Evolutionary conservation across 768 basidiomycete genomes (phyloP).

Genomic region (Tylopilus balloui): DNA sequence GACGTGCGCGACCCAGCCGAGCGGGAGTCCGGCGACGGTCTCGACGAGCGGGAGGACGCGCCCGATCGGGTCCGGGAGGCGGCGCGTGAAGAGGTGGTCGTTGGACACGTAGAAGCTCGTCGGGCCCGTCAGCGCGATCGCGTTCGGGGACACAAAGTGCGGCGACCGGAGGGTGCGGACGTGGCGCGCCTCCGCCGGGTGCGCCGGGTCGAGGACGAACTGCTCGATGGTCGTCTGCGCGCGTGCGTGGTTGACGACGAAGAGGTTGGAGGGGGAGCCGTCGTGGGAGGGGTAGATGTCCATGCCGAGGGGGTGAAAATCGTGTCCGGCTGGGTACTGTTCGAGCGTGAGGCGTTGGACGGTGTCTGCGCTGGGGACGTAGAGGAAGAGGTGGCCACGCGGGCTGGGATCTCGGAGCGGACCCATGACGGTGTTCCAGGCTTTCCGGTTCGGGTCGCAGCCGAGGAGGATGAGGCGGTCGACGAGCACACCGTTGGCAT

Average conservation of each 20-base stretch:
- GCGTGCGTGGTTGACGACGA: conserved; percentile 67
- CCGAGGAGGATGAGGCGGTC: conserved; percentile 42
- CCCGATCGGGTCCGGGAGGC: conserved; percentile 49
- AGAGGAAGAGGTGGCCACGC: conserved; percentile 60
- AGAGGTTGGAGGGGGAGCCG: conserved; percentile 51
- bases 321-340: conserved; percentile 51
- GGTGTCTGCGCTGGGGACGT: conserved; percentile 28
- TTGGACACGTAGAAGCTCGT: conserved; percentile 70
- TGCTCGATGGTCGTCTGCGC: conserved; percentile 62
- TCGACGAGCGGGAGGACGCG: conserved; percentile 51
- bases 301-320: conserved; percentile 71
- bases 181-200: conserved; percentile 43
- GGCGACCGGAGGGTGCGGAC: conserved; percentile 57
- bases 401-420: conserved; percentile 56
- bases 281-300: conserved; percentile 50
- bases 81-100: conserved; percentile 65
- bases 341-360: conserved; percentile 42
- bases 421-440: conserved; percentile 78
- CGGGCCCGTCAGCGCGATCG: conserved; percentile 59
- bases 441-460: conserved; percentile 43
- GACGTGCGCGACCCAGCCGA: conserved; percentile 58
- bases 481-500: conserved; percentile 34
- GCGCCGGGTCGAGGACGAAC: conserved; percentile 48
- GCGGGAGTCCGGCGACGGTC: conserved; percentile 50
- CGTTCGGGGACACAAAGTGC: conserved; percentile 62